phyloP scores from a whole-genome alignment of 2,329 filamentous ascomycete species.

The Curvularia spicifera region DNA sequence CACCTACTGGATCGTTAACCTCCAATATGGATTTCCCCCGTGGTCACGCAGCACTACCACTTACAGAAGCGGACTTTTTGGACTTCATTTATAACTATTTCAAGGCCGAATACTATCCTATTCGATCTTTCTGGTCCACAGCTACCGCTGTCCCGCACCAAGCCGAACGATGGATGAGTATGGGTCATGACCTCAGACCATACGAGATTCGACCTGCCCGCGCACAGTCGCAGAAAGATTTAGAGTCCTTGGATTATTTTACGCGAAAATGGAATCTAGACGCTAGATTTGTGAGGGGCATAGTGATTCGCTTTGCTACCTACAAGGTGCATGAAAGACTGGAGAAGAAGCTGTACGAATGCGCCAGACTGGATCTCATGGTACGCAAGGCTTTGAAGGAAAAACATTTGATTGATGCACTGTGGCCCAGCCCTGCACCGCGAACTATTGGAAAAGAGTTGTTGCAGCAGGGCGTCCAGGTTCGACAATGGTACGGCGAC shows the following conservation, averaged over 20 bases:
- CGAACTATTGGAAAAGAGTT: slow-evolving; percentile 35
- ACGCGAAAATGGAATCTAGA: slow-evolving; percentile 42
- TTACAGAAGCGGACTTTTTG: slow-evolving; percentile 43
- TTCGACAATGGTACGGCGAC: slow-evolving; percentile 46
- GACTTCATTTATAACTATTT: slow-evolving; percentile 49
- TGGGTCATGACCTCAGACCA: slow-evolving; percentile 46
- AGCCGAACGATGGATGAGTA: slow-evolving; percentile 39
- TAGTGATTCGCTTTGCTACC: slow-evolving; percentile 44
- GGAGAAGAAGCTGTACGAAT: slow-evolving; percentile 48
- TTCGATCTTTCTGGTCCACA: slow-evolving; percentile 46
- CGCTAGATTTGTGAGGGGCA: slow-evolving; percentile 39
- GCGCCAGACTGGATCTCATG: slow-evolving; percentile 44
- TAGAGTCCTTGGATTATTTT: slow-evolving; percentile 45
- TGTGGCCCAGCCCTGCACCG: slow-evolving; percentile 46
- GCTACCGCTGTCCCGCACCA: slow-evolving; percentile 43
- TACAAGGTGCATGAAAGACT: slow-evolving; percentile 46
- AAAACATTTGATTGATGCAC: slow-evolving; percentile 45
- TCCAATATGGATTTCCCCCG: slow-evolving; percentile 43
- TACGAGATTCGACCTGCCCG: slow-evolving; percentile 41
- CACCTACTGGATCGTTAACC: slow-evolving; percentile 10
- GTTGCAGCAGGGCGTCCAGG: slow-evolving; percentile 42
- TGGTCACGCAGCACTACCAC: slow-evolving; percentile 39
- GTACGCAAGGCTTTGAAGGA: slow-evolving; percentile 48
- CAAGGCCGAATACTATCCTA: slow-evolving; percentile 49
- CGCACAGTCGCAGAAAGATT: slow-evolving; percentile 47